phyloP scores from a whole-genome alignment of 2,329 filamentous ascomycete species.

The Diaporthe vexans region DNA sequence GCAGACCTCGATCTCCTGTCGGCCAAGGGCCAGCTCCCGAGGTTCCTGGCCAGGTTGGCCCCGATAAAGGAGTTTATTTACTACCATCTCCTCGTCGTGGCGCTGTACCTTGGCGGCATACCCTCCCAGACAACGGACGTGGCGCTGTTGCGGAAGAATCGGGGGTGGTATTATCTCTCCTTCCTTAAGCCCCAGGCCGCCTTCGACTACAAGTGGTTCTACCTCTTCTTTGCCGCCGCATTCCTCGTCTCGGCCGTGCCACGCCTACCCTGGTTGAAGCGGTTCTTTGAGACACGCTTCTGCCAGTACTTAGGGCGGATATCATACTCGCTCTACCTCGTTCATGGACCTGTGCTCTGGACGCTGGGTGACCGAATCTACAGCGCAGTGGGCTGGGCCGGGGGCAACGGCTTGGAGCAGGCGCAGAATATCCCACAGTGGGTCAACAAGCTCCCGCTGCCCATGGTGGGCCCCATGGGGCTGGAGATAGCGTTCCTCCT shows the following conservation, averaged over 20 bases:
- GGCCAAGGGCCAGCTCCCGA: constrained; percentile 62
- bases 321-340: constrained; percentile 74
- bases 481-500: constrained; percentile 72
- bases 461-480: constrained; percentile 69
- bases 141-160: constrained; percentile 63
- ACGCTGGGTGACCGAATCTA: constrained; percentile 75
- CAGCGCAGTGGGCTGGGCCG: constrained; percentile 69
- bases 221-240: constrained; percentile 71
- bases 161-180: constrained; percentile 73
- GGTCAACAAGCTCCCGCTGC: constrained; percentile 68
- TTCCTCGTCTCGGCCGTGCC: constrained; percentile 69
- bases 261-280: constrained; percentile 69
- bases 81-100: constrained; percentile 64
- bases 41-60: constrained; percentile 59
- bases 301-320: constrained; percentile 74
- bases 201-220: constrained; percentile 78
- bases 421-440: constrained; percentile 66
- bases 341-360: constrained; percentile 74
- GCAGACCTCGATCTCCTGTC: constrained; percentile 72
- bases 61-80: constrained; percentile 65
- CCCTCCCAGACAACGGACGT: constrained; percentile 66
- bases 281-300: constrained; percentile 70
- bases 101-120: constrained; percentile 72
- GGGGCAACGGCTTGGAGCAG: constrained; percentile 61
- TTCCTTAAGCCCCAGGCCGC: constrained; percentile 75